phyloP scores from a whole-genome alignment of 2,329 filamentous ascomycete species.

The Madurella mycetomatis region DNA sequence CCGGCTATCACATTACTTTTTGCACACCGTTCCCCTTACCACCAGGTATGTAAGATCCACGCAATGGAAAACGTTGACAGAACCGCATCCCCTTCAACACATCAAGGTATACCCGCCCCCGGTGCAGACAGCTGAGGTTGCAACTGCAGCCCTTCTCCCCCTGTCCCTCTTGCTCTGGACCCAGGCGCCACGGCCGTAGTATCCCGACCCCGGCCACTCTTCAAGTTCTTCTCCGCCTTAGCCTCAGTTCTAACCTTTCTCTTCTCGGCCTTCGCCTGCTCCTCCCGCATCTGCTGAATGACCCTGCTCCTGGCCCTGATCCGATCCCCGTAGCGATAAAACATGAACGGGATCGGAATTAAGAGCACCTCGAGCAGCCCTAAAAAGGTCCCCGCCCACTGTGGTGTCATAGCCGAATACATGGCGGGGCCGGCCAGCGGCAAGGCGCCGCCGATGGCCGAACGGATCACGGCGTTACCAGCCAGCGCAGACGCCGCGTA shows the following conservation, averaged over 20 bases:
- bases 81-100: not conserved
- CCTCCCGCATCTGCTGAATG: conserved; percentile 40
- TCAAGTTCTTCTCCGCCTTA: conserved; percentile 14
- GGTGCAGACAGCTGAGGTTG: not conserved
- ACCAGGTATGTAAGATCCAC: too few relatives aligned
- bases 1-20: too few relatives aligned
- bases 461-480: conserved; percentile 68
- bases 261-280: conserved; percentile 34
- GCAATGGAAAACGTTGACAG: too few relatives aligned
- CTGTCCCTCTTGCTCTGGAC: not conserved
- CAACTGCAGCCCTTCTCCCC: not conserved
- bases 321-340: conserved; percentile 54
- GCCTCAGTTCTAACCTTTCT: conserved; percentile 26
- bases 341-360: conserved; percentile 71
- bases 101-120: conserved; percentile 9
- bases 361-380: conserved; percentile 64
- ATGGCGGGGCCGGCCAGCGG: conserved; percentile 69
- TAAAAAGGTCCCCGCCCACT: conserved; percentile 70
- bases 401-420: conserved; percentile 61
- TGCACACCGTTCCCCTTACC: too few relatives aligned
- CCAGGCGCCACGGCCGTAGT: not conserved
- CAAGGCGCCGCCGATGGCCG: conserved; percentile 63
- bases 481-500: conserved; percentile 74
- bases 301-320: conserved; percentile 46
- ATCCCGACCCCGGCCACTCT: not conserved